These are phyloP conservation scores for Eucalyptus grandis DNA, from an alignment of 345 rosid species.

Conservation along the genomic window DNA sequence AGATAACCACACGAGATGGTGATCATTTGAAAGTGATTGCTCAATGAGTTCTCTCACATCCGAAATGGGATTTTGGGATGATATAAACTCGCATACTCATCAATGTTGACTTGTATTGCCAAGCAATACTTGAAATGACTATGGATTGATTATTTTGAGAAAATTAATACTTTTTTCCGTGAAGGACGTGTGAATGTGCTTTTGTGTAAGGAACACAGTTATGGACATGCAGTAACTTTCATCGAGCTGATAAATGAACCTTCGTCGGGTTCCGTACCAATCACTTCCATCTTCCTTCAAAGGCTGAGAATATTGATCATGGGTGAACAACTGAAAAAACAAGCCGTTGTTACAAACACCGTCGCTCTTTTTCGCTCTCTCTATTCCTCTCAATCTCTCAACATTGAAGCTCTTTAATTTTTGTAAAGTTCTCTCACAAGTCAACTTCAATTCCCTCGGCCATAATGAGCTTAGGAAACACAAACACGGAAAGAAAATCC, in stretches of 20 bases:
- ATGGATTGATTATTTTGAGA: too few species aligned
- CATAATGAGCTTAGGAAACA: background rate
- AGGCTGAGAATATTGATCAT: background rate
- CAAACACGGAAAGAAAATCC: background rate
- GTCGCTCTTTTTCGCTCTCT: background rate
- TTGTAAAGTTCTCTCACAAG: background rate
- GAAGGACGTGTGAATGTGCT: too few species aligned
- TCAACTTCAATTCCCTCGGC: background rate
- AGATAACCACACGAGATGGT: background rate
- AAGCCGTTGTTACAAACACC: background rate
- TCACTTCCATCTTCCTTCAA: background rate
- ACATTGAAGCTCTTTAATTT: background rate
- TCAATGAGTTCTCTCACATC: too few species aligned
- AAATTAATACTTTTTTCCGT: too few species aligned
- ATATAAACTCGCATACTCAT: too few species aligned
- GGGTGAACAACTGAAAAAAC: background rate
- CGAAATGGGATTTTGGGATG: too few species aligned
- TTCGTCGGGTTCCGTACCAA: fast-evolving
- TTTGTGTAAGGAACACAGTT: too few species aligned
- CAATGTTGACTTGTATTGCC: too few species aligned
- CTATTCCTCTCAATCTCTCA: background rate
- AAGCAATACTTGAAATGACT: too few species aligned
- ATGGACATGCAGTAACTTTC: too few species aligned
- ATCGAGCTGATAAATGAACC: too few species aligned
- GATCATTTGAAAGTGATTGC: too few species aligned